Evolutionary conservation across 805 yeast species (phyloP).

Genomic region (Metschnikowia proteae): DNA sequence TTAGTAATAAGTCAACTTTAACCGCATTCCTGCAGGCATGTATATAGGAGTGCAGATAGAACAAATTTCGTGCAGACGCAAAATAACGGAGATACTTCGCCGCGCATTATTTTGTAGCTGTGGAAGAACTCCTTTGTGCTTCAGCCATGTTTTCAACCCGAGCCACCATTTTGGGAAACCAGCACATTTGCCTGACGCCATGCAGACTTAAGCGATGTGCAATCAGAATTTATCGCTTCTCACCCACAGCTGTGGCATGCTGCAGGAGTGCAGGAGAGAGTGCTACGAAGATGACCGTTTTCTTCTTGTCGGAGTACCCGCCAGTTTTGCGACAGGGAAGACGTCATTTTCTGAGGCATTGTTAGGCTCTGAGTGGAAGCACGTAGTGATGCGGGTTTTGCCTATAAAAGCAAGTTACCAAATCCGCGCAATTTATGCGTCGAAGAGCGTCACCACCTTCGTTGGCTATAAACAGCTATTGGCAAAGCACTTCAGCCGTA

Average conservation of each 20-base stretch:
- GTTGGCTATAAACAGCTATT: neutral
- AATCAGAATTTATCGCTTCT: neutral
- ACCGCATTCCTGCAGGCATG: neutral
- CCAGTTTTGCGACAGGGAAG: neutral
- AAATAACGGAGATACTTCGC: neutral
- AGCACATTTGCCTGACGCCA: neutral
- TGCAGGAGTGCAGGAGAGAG: neutral
- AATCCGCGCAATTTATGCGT: constrained; percentile 1
- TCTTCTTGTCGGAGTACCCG: neutral
- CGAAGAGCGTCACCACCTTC: neutral
- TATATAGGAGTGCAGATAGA: neutral
- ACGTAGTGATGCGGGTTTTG: constrained; percentile 1
- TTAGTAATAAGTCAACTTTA: neutral
- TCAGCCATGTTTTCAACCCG: no score
- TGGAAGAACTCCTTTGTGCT: neutral
- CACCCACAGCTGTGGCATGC: neutral
- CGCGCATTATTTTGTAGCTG: neutral
- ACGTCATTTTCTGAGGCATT: neutral
- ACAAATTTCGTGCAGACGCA: constrained; percentile 4
- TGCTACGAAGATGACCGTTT: neutral
- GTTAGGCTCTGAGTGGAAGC: neutral
- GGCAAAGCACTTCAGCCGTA: neutral
- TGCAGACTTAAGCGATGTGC: neutral
- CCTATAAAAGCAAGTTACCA: neutral
- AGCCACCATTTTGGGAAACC: neutral